Evolutionary conservation across 2,329 filamentous ascomycete species (phyloP).

Genomic region (Niveomyces coronatus): DNA sequence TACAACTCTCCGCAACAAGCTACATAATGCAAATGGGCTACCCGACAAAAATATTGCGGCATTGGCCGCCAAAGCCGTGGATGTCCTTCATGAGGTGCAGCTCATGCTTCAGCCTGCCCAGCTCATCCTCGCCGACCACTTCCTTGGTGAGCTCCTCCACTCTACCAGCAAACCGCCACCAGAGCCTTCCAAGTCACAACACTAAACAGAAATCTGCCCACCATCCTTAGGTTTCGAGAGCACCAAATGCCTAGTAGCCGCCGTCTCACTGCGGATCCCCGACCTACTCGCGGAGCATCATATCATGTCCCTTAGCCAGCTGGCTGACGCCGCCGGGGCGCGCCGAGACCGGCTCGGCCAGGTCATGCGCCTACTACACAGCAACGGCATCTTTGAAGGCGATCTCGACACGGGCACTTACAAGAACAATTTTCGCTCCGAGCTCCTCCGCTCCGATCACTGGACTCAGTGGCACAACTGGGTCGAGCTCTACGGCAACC

Average conservation of each 20-base stretch:
- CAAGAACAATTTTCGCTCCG: slow-evolving; percentile 24
- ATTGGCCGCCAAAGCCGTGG: slow-evolving; percentile 1
- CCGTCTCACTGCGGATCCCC: slow-evolving; percentile 20
- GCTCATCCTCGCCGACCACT: slow-evolving; percentile 15
- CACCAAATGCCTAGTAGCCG: slow-evolving; percentile 21
- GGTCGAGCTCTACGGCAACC: slow-evolving; percentile 31
- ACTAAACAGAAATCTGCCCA: background rate
- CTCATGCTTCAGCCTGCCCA: slow-evolving; percentile 11
- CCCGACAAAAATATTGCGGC: background rate
- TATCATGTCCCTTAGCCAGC: slow-evolving; percentile 13
- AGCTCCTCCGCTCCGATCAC: slow-evolving; percentile 24
- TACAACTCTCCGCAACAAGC: background rate
- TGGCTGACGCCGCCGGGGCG: slow-evolving; percentile 13
- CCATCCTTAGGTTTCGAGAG: slow-evolving; percentile 16
- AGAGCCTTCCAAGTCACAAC: background rate
- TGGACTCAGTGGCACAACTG: slow-evolving; percentile 36
- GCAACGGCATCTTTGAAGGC: slow-evolving; percentile 26
- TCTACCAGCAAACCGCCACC: background rate
- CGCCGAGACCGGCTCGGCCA: slow-evolving; percentile 21
- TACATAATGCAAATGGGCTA: background rate
- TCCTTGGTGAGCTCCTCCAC: slow-evolving; percentile 12
- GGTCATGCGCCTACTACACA: slow-evolving; percentile 21
- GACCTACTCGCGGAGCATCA: slow-evolving; percentile 18
- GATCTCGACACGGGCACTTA: slow-evolving; percentile 18
- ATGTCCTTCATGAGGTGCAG: slow-evolving; percentile 5